A percentile compares a stretch with the other conserved stretches of the same genome.
Conservation (phyloP, 192 early-diverging fungal species). For the Podila verticillata region DNA sequence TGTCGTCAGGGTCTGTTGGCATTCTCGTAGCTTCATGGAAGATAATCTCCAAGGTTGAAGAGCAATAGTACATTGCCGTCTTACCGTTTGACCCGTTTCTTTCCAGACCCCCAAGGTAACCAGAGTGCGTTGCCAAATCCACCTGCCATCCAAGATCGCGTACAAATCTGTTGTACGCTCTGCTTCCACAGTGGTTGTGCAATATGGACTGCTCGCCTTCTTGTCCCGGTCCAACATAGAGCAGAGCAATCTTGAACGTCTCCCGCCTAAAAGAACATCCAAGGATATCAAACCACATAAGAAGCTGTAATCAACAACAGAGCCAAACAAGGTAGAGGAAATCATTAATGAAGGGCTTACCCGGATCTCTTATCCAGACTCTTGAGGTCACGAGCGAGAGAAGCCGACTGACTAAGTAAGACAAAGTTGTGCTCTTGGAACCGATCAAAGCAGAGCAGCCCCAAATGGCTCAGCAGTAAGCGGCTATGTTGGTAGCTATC, state of each 20-base stretch:
- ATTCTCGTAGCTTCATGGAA: conserved; percentile 93
- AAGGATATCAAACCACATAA: not conserved
- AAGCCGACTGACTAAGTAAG: conserved; percentile 71
- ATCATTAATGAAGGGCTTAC: conserved; percentile 44
- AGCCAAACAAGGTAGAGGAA: not conserved
- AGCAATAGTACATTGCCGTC: conserved; percentile 84
- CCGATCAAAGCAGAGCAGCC: conserved; percentile 76
- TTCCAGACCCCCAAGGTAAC: conserved; percentile 91
- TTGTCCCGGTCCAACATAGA: conserved; percentile 93
- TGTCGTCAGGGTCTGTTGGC: conserved; percentile 83
- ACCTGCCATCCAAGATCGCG: conserved; percentile 93
- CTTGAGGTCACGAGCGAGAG: conserved; percentile 76
- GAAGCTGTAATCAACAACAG: not conserved
- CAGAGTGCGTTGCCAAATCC: conserved; percentile 82
- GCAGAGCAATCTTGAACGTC: conserved; percentile 87
- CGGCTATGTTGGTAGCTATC: conserved; percentile 71
- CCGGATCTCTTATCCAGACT: conserved; percentile 84
- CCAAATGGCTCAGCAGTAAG: conserved; percentile 80
- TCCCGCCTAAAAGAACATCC: conserved; percentile 65
- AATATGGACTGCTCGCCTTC: conserved; percentile 90
- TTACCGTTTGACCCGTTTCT: conserved; percentile 79
- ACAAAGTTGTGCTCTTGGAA: conserved; percentile 76
- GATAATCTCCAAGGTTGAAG: conserved; percentile 85
- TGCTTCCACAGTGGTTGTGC: conserved; percentile 77
- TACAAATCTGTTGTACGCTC: conserved; percentile 87